phyloP scores from a whole-genome alignment of 192 early-diverging fungal species.

The Coemansia sp. region DNA sequence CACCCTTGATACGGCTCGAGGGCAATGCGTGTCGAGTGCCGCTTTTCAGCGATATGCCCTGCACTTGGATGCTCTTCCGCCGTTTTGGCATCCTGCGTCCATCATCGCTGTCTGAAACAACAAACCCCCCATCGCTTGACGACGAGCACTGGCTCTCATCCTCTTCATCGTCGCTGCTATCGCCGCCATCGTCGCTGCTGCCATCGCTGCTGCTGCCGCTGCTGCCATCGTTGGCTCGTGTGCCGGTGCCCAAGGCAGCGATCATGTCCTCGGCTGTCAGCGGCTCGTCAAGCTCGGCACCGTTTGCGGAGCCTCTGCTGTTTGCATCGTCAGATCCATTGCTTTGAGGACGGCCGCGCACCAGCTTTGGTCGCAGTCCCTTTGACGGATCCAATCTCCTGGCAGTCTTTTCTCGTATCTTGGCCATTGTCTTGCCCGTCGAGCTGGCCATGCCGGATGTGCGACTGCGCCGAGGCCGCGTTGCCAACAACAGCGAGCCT shows the following conservation, averaged over 20 bases:
- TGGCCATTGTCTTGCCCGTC: constrained; percentile 19
- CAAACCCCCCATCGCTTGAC: constrained; percentile 15
- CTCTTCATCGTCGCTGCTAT: constrained; percentile 2
- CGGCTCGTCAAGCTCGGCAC: neutral
- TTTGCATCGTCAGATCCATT: constrained; percentile 1
- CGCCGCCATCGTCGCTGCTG: constrained; percentile 1
- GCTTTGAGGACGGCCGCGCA: constrained; percentile 24
- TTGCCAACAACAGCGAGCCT: constrained; percentile 38
- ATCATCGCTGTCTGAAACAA: constrained; percentile 33
- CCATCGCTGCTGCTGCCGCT: constrained; percentile 1
- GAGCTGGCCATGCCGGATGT: constrained; percentile 1
- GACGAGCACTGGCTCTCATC: constrained; percentile 4
- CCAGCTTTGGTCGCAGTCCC: constrained; percentile 3
- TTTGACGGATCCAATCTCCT: neutral
- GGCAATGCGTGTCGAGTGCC: neutral
- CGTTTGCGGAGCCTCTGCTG: neutral
- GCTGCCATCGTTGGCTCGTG: neutral
- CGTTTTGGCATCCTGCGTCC: constrained; percentile 2
- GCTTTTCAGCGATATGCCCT: neutral
- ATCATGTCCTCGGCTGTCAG: constrained; percentile 7
- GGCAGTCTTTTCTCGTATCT: constrained; percentile 23
- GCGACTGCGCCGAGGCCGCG: constrained; percentile 30
- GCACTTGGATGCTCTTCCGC: constrained; percentile 2
- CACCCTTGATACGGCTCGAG: constrained; percentile 11
- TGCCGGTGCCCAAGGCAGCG: constrained; percentile 17